Base-by-base conservation (phyloP, 2,329 filamentous ascomycete species). In the Fusarium verrucosum region DNA sequence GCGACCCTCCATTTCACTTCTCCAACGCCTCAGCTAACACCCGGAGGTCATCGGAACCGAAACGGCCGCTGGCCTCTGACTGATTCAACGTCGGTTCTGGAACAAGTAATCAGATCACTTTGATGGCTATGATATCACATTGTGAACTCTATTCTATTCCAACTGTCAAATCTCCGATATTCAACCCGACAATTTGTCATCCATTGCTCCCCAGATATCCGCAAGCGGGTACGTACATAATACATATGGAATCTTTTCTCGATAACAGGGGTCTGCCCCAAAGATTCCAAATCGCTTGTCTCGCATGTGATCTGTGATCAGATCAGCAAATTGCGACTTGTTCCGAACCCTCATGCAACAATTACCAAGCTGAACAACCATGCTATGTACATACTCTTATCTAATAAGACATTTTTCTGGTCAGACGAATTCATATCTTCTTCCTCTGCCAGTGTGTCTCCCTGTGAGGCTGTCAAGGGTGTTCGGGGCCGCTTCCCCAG, bases 261-360 rank as follows among this genome's bases (percentile, higher is more conserved):
- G 28, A 61, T 7, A 38, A 37, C 49, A 62, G 32, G 56, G 58
- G 35, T 47, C 36, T 45, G 32, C 37, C 37, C 32, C 32, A 33
- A 64, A 60, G 61, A 65, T 65, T 65, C 61, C 61, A 60, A 65
- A 65, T 60, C 54, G 54, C 33, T 38, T 37, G 20, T 43, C 43
- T 54, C 26, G 10, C 50, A 62, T 62, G 58, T 45, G 43, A 50
- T 61, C 43, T 42, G n/a, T 62, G 45, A 42, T 66, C 62, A 65
- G 58, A 52, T 65, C 62, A 52, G 50, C 35, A 41, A 62, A 47
- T 43, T 46, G 19, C 19, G 32, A 10, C 25, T 13, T 11, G 22
- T 33, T 42, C 28, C 20, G 10, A 45, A 42, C 33, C 25, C 25
- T 41, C 10, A 10, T 14, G 22, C 14, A 20, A 19, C 32, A 30